A percentile compares a stretch with the other conserved stretches of the same genome.
Conservation (phyloP, 768 basidiomycete species). For the Pisolithus tinctorius region DNA sequence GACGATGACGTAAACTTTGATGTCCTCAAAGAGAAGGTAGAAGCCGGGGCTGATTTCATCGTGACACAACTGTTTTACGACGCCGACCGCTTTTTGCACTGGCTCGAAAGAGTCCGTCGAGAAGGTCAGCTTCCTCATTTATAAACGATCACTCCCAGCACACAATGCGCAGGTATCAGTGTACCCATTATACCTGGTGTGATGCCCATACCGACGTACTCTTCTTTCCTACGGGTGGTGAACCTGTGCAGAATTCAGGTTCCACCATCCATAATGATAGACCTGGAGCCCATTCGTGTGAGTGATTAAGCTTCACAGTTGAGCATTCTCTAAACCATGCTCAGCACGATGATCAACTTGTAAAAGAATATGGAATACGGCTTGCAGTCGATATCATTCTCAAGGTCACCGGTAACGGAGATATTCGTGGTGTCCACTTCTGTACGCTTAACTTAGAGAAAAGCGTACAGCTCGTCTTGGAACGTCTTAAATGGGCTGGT, state of each 20-base stretch:
- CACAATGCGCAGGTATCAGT: constrained; percentile 58
- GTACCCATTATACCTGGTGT: constrained; percentile 92
- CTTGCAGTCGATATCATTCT: constrained; percentile 78
- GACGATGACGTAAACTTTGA: constrained; percentile 60
- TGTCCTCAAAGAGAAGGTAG: constrained; percentile 78
- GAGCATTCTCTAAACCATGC: neutral
- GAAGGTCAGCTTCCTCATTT: constrained; percentile 45
- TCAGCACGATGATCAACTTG: constrained; percentile 86
- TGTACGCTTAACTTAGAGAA: constrained; percentile 97
- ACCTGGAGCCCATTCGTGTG: constrained; percentile 74
- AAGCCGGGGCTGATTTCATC: constrained; percentile 94
- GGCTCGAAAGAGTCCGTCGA: constrained; percentile 66
- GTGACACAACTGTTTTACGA: constrained; percentile 98
- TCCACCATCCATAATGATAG: constrained; percentile 56
- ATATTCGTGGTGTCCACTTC: constrained; percentile 77
- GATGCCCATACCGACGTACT: constrained; percentile 97
- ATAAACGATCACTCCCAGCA: constrained; percentile 1
- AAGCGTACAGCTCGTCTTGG: constrained; percentile 82
- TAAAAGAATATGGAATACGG: constrained; percentile 91
- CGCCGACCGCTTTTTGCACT: constrained; percentile 74
- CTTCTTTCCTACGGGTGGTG: constrained; percentile 85
- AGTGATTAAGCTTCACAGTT: constrained; percentile 13
- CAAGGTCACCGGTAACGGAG: constrained; percentile 47
- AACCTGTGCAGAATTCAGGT: constrained; percentile 82
- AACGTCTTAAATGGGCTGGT: constrained; percentile 68